Evolutionary conservation across 1,284 basidiomycete genomes (phyloP), one percentile per base, ranked within the genome.

Genomic region (Malassezia caprae): DNA sequence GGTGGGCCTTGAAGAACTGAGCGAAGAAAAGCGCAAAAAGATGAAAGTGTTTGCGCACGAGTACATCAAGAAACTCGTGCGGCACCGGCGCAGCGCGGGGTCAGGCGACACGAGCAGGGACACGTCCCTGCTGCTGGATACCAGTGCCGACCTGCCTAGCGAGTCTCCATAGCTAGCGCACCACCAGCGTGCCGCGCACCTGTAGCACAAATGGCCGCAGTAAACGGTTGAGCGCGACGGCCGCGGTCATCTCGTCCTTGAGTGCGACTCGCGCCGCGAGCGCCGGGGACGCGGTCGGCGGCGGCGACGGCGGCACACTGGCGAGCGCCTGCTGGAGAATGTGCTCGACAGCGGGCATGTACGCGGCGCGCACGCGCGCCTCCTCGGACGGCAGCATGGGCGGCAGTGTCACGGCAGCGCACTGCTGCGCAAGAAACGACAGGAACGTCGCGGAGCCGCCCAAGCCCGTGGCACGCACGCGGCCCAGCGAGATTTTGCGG

Each of bases 31-130:
- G 74, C 78, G 80, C 41, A 71, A 76, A 43, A 96, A 96, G 78
- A 90, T 98, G 74, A 94, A 90, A 77, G 83, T 86, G 64, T 99
- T 93, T 73, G 81, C 87, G 35, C 90, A 91, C 74, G 89, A 93
- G 45, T 98, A 76, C 67, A 68, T 67, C 42, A 60, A 57, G 37
- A 75, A 75, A 59, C 59, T 75, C 1, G 40, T 69, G n/a, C 44
- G 30, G 5, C 55, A 48, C 39, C n/a, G 28, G 19, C 19, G 30
- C 7, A 39, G 34, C 8, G 32, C 46, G 27, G 31, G 27, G 8
- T 23, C 21, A 11, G 32, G 17, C 23, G 46, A 48, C 31, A 48
- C 46, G 31, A 48, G 46, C 30, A 27, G 15, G 24, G 46, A 48
- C 34, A 21, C 27, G 21, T 46, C 44, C 31, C 23, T 24, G 28